Evolutionary conservation across 805 yeast species (phyloP).

Genomic region (Naumovozyma baii): DNA sequence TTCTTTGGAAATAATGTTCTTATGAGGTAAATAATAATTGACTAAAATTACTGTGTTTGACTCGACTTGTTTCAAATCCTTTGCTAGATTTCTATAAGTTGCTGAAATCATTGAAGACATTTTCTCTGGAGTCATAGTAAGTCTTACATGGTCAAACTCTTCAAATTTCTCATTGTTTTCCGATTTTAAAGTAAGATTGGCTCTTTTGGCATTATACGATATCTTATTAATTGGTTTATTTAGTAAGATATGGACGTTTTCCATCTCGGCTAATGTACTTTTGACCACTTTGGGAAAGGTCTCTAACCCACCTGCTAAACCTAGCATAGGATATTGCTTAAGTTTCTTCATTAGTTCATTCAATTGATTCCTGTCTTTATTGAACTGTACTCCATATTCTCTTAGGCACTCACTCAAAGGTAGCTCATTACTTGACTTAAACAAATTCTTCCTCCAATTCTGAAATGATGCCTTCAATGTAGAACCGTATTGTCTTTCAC

Average conservation of each 20-base stretch:
- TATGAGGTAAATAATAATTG: constrained; percentile 51
- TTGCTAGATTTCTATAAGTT: constrained; percentile 9
- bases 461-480: constrained; percentile 38
- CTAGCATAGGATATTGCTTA: constrained; percentile 52
- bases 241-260: constrained; percentile 28
- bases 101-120: constrained; percentile 30
- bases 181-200: background rate
- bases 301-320: constrained; percentile 48
- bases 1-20: constrained; percentile 31
- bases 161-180: background rate
- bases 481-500: constrained; percentile 55
- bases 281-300: constrained; percentile 39
- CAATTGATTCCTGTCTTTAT: constrained; percentile 34
- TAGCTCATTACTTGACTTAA: constrained; percentile 2
- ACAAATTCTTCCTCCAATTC: constrained; percentile 24
- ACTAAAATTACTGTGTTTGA: constrained; percentile 50
- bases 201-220: constrained; percentile 2
- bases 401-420: constrained; percentile 26
- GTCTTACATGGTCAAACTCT: constrained; percentile 46
- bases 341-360: constrained; percentile 30
- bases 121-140: constrained; percentile 43
- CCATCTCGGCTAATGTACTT: constrained; percentile 28
- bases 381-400: constrained; percentile 34
- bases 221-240: constrained; percentile 8
- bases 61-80: constrained; percentile 22